Evolutionary conservation across 768 basidiomycete species (phyloP), one percentile per base, ranked within the genome.

Genomic region (Amanita muscaria): DNA sequence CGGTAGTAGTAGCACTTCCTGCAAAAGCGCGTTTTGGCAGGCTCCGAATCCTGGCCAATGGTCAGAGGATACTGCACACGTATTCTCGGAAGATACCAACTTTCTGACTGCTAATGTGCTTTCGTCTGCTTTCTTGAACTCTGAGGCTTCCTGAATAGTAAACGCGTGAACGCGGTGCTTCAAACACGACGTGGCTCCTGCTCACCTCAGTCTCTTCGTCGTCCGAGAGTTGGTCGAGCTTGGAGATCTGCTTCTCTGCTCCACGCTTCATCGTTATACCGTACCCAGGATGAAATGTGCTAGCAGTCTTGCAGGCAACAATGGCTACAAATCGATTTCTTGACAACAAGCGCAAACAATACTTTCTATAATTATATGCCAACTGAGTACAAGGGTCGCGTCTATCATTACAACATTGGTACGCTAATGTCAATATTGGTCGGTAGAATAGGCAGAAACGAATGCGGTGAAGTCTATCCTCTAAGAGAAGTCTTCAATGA

Each of bases 221-320:
- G 29, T 46, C 44, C 15, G 36, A 46, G 10, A 9, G 56, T 21
- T 64, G 67, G 48, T 63, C 68, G 47, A 80, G 80, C 53, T 77
- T 85, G 9, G 71, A 68, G 25, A 89, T 56, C 53, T 89, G 82
- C 49, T 64, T 74, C 41, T 88, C 86, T 58, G 86, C 86, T 44
- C 70, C 73, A 59, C 86, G 76, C 63, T 88, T 88, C 82, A 87
- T 81, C 49, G 31, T 46, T 37, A 8, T 27, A 16, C 38, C 25
- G 23, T 38, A 21, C 23, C 14, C 18, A 35, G 21, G 25, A 22
- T 27, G 19, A 35, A 18, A 18, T 14, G 16, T n/a, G 27, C 37
- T 15, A 22, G 12, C 37, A 39, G 19, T 7, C 7, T 16, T 36
- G 34, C 37, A 39, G 16, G 18, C 12, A 39, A 39, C 7, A n/a